phyloP scores from a whole-genome alignment of 2,329 filamentous ascomycete species.

The Pseudogymnoascus sp. region DNA sequence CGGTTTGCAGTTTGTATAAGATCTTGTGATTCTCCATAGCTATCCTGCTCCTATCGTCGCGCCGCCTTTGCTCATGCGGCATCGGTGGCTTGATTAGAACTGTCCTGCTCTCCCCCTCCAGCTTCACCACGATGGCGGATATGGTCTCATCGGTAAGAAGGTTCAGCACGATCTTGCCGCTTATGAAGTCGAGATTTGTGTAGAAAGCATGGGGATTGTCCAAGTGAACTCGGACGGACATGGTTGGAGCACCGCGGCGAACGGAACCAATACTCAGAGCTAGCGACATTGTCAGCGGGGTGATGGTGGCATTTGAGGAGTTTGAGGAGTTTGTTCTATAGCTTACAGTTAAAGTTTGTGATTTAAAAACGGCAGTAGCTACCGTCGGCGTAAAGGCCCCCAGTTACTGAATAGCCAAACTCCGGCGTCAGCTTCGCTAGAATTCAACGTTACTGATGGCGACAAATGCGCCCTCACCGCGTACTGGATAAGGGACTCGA shows the following conservation, averaged over 20 bases:
- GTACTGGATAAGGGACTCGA: not conserved
- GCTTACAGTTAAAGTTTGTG: not conserved
- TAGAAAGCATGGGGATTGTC: constrained; percentile 62
- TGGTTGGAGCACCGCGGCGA: constrained; percentile 24
- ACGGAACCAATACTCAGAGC: not conserved
- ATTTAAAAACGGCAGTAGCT: not conserved
- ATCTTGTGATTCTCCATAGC: constrained; percentile 60
- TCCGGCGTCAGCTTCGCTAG: not conserved
- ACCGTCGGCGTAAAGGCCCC: not conserved
- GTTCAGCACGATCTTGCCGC: constrained; percentile 49
- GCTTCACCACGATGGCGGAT: constrained; percentile 68
- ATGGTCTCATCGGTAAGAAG: constrained; percentile 61
- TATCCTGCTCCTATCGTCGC: constrained; percentile 23
- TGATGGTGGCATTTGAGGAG: not conserved
- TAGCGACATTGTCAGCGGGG: not conserved
- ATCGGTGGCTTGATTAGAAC: constrained; percentile 31
- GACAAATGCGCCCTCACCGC: not conserved
- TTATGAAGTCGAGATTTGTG: constrained; percentile 70
- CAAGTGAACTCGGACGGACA: constrained; percentile 60
- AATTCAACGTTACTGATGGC: not conserved
- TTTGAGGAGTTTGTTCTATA: not conserved
- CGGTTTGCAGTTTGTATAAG: constrained; percentile 62
- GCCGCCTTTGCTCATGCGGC: constrained; percentile 11
- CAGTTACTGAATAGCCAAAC: not conserved
- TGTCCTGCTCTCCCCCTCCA: constrained; percentile 71